Base-by-base conservation (phyloP, 2,329 filamentous ascomycete genomes). In the Pyrenophora seminiperda region DNA sequence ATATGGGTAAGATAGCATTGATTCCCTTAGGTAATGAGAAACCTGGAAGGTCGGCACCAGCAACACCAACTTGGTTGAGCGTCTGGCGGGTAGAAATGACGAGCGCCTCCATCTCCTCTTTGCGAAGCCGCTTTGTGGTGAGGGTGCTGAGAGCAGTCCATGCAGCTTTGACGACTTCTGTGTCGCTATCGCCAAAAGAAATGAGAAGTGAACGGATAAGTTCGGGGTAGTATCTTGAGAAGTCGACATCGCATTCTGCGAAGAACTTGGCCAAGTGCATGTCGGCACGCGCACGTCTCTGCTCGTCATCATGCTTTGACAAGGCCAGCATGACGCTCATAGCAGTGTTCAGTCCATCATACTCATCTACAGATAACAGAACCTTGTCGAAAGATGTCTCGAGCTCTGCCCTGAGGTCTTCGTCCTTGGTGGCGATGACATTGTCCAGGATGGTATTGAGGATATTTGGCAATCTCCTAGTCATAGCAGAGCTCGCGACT, bases 81-180 rank as follows among this genome's bases (percentile, higher is more conserved):
- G 90, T 87, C 73, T 95, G 89, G 51, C 93, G 82, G 2, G 93
- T 96, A 0, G 93, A 94, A 45, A 85, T 79, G 14, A 96, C 91
- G 37, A 99, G 81, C 0, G 88, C 86, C 70, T 99, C 95, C 94
- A 99, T 97, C 75, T 97, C 93, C 70, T 99, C 95, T 74, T 99
- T 99, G 69, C 87, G 88, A 54, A 99, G 82, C 63, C 86, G 88
- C 72, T 92, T 92, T 37, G 92, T 97, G 1, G 61, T 66, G 62
- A 99, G 88, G 50, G 90, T 89, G 62, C 79, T 91, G 51, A 99
- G 82, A 5, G 92, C 93, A 46, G 85, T 81, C 92, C 92, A 97
- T 17, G 93, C 86, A 36, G 90, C 83, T 77, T 95, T 95, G 66
- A 97, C 88, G 3, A 97, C 93, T 17, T 87, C 85, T 54, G 76